phyloP scores from a whole-genome alignment of 306 rosid genomes.

The Vachellia pachyceras region DNA sequence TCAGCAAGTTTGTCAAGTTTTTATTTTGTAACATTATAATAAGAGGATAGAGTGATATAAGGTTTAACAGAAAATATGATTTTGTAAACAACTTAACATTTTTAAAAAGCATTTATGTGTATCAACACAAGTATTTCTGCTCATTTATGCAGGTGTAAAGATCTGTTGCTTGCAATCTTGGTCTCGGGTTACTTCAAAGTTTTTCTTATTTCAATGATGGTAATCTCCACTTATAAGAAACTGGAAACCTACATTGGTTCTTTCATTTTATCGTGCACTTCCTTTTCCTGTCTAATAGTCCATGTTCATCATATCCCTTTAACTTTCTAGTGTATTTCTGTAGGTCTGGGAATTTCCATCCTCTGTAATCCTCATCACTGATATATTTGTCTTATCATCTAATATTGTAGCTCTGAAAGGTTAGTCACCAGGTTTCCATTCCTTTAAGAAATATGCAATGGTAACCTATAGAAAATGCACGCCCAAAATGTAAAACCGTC shows the following conservation, averaged over 20 bases:
- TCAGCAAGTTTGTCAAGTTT: not conserved
- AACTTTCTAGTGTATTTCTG: constrained; percentile 35
- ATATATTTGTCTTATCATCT: constrained; percentile 81
- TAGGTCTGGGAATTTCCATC: constrained; percentile 97
- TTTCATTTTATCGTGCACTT: constrained; percentile 22
- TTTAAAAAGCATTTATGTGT: constrained; percentile 17
- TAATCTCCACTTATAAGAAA: constrained; percentile 37
- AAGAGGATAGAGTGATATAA: constrained; percentile 10
- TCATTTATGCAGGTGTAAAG: constrained; percentile 56
- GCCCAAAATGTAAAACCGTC: not conserved
- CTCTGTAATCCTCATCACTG: constrained; percentile 72
- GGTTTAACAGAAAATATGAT: constrained; percentile 13
- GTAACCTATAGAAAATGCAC: constrained; percentile 1
- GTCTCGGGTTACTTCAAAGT: constrained; percentile 90
- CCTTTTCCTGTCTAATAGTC: not conserved
- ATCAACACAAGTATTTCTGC: constrained; percentile 34
- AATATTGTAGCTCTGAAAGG: constrained; percentile 85
- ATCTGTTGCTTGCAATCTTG: constrained; percentile 67
- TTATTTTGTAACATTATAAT: constrained; percentile 20
- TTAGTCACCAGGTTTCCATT: constrained; percentile 37
- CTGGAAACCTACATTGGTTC: constrained; percentile 23
- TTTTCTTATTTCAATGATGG: constrained; percentile 83
- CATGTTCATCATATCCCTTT: constrained; percentile 30
- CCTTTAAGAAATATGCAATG: constrained; percentile 1
- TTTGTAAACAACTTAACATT: constrained; percentile 25